Conservation (phyloP, 2,329 filamentous ascomycete species). For the Talaromyces sp. region DNA sequence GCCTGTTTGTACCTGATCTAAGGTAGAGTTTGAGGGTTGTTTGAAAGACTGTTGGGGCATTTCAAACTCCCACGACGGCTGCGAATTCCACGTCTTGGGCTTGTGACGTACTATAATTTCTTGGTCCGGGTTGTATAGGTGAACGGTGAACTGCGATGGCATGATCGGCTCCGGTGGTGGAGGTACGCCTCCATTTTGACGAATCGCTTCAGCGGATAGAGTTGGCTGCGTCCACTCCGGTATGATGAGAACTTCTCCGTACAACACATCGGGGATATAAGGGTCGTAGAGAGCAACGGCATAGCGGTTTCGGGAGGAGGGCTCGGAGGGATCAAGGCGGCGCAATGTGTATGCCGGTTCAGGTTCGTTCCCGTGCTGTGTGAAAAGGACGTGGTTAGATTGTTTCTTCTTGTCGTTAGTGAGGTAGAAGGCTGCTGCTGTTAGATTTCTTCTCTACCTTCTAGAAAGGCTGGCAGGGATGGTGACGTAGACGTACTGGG, state of each 20-base stretch:
- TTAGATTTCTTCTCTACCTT: neutral
- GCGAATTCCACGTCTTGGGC: conserved; percentile 73
- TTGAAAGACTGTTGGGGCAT: conserved; percentile 84
- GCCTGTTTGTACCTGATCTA: conserved; percentile 70
- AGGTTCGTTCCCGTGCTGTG: conserved; percentile 76
- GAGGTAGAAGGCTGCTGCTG: conserved; percentile 46
- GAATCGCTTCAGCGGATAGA: conserved; percentile 75
- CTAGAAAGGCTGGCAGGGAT: neutral
- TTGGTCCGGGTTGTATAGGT: conserved; percentile 93
- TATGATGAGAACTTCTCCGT: conserved; percentile 77
- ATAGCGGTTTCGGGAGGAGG: conserved; percentile 75
- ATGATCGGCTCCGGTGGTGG: conserved; percentile 68
- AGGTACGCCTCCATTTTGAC: conserved; percentile 62
- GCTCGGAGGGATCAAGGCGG: conserved; percentile 67
- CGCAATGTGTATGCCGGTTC: conserved; percentile 75
- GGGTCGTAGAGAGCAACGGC: conserved; percentile 82
- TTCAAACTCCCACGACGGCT: conserved; percentile 85
- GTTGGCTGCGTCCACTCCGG: conserved; percentile 84
- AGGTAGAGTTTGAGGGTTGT: conserved; percentile 68
- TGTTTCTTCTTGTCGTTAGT: conserved; percentile 49
- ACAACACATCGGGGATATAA: conserved; percentile 74
- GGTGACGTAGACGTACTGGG: conserved; percentile 50
- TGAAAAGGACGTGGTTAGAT: conserved; percentile 39
- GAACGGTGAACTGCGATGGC: conserved; percentile 75
- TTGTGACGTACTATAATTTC: conserved; percentile 65